These are phyloP conservation scores for Antarctomyces pellizariae DNA, from an alignment of 495 filamentous ascomycete species.

Conservation along the genomic window DNA sequence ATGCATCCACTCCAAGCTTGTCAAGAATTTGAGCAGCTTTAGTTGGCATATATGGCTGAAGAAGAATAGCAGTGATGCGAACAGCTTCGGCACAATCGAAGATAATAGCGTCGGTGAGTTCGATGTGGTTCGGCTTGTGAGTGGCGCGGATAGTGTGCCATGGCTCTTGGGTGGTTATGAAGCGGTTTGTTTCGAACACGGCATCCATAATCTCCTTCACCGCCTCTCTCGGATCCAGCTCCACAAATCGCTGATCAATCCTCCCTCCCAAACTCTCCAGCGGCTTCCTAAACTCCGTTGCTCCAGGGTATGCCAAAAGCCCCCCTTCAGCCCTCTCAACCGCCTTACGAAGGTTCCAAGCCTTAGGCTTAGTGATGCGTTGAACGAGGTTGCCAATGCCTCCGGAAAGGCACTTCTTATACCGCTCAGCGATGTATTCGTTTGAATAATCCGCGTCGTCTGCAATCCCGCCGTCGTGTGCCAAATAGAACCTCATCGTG, in stretches of 20 bases:
- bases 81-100: slow-evolving; percentile 57
- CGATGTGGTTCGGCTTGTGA: background rate
- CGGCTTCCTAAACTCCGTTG: slow-evolving; percentile 3
- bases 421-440: slow-evolving; percentile 41
- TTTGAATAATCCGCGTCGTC: slow-evolving; percentile 76
- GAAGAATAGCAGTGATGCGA: slow-evolving; percentile 55
- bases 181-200: slow-evolving; percentile 24
- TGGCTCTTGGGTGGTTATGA: slow-evolving; percentile 1
- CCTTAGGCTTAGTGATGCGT: slow-evolving; percentile 41
- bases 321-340: slow-evolving; percentile 20
- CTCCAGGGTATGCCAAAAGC: slow-evolving; percentile 3
- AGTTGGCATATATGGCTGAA: slow-evolving; percentile 81
- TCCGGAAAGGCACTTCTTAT: slow-evolving; percentile 51
- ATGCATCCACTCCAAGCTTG: slow-evolving; percentile 42
- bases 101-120: slow-evolving; percentile 22
- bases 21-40: slow-evolving; percentile 56
- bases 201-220: slow-evolving; percentile 40
- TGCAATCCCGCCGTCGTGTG: slow-evolving; percentile 46
- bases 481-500: slow-evolving; percentile 68
- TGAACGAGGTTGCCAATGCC: slow-evolving; percentile 58
- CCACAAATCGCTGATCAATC: slow-evolving; percentile 35
- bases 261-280: slow-evolving; percentile 16
- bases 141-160: slow-evolving; percentile 3
- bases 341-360: slow-evolving; percentile 34
- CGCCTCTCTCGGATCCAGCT: slow-evolving; percentile 36